Evolutionary conservation across 495 filamentous ascomycete genomes (phyloP).

Genomic region (Hyphodiscus hymeniophilus): DNA sequence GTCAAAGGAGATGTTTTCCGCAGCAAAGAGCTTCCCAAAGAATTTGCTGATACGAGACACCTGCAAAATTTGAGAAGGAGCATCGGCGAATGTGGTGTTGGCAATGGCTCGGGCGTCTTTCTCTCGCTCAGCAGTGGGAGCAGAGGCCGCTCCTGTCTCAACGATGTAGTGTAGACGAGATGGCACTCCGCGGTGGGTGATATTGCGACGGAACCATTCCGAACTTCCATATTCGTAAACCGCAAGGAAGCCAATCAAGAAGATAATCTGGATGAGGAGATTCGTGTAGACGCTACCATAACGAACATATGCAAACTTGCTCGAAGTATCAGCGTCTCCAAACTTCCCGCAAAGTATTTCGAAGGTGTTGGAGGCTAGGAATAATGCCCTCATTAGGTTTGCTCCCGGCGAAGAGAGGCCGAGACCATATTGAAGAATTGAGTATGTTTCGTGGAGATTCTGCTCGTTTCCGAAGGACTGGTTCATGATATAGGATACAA

Average conservation of each 20-base stretch:
- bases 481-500: constrained; percentile 14
- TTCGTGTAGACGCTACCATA: constrained; percentile 18
- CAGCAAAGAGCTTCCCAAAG: constrained; percentile 26
- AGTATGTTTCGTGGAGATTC: constrained; percentile 8
- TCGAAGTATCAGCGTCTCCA: constrained; percentile 10
- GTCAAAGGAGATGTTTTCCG: constrained; percentile 29
- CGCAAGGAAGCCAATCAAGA: constrained; percentile 9
- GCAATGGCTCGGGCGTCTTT: constrained; percentile 2
- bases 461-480: constrained; percentile 7
- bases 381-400: constrained; percentile 14
- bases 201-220: constrained; percentile 17
- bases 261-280: constrained; percentile 18
- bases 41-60: constrained; percentile 24
- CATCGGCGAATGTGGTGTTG: neutral
- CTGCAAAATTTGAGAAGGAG: constrained; percentile 11
- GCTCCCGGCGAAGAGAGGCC: constrained; percentile 17
- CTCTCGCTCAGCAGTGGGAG: constrained; percentile 1
- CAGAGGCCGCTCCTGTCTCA: neutral
- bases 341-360: constrained; percentile 19
- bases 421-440: constrained; percentile 10
- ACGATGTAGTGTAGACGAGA: constrained; percentile 20
- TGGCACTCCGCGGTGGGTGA: constrained; percentile 14
- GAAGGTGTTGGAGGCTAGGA: constrained; percentile 14
- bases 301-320: constrained; percentile 14
- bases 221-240: constrained; percentile 20